Percentiles rank a stretch among this genome's conserved stretches.
Conservation (phyloP, 2,329 filamentous ascomycete species). For the Trichoderma gracile region DNA sequence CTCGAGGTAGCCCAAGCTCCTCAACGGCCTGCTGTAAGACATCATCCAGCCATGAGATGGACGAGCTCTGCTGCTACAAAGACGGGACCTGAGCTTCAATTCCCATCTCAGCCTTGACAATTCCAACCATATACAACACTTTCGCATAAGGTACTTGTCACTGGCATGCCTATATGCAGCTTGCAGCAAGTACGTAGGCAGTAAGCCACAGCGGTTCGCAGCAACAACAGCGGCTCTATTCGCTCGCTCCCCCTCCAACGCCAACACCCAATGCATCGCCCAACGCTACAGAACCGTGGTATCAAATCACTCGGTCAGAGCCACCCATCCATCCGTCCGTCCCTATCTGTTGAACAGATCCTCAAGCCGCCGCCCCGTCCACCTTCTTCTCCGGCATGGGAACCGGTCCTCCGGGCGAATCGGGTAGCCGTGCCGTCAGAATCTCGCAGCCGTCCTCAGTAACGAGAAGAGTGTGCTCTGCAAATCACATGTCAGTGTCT, state of each 20-base stretch:
- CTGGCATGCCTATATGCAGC: not conserved
- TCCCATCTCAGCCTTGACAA: too few relatives aligned
- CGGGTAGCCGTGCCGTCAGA: slow-evolving; percentile 69
- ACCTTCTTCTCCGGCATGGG: slow-evolving; percentile 50
- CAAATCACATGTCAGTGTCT: slow-evolving; percentile 30
- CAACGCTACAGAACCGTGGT: slow-evolving; percentile 18
- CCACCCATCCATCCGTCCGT: not conserved
- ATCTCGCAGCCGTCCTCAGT: slow-evolving; percentile 82
- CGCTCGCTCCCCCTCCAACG: slow-evolving; percentile 5
- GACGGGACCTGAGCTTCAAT: not conserved
- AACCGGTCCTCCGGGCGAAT: slow-evolving; percentile 74
- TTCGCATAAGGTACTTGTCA: too few relatives aligned
- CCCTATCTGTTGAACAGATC: not conserved
- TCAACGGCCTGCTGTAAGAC: not conserved
- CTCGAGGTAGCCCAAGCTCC: not conserved
- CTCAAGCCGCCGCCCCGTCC: not conserved
- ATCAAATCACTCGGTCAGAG: slow-evolving; percentile 16
- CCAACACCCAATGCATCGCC: slow-evolving; percentile 10
- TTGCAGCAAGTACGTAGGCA: not conserved
- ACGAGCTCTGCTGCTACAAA: not conserved
- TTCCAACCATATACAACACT: too few relatives aligned
- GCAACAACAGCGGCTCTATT: slow-evolving; percentile 18
- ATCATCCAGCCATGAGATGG: not conserved
- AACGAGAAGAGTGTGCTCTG: slow-evolving; percentile 80
- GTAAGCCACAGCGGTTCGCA: not conserved